Base-by-base conservation (phyloP, 192 early-diverging fungal species). In the Blastocladiella britannica region DNA sequence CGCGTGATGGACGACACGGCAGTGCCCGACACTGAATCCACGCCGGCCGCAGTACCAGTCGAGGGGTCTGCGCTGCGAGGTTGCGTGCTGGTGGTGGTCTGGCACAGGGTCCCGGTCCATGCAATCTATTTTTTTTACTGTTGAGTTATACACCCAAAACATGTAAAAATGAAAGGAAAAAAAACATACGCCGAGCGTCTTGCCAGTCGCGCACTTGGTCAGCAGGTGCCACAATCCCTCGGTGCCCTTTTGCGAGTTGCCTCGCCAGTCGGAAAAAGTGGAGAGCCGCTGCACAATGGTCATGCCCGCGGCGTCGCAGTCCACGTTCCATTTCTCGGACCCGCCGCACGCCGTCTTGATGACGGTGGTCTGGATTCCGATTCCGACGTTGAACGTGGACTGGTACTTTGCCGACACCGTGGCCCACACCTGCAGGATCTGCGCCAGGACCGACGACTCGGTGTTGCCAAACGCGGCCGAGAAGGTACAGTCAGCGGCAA, bases 151-250 rank as follows among this genome's bases (percentile, higher is more conserved):
- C n/a, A n/a, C n/a, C n/a, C n/a, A n/a, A n/a, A n/a, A n/a, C n/a
- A n/a, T n/a, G n/a, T n/a, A n/a, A n/a, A n/a, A n/a, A n/a, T n/a
- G n/a, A n/a, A n/a, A n/a, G n/a, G n/a, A n/a, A n/a, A n/a, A n/a
- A n/a, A n/a, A n/a, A n/a, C n/a, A n/a, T n/a, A n/a, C n/a, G n/a
- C 91, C 88, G 6, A 93, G 85, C 53, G 85, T 76, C 2, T 81
- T 64, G 51, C 85, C 85, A n/a, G 86, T 75, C 27, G 65, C 72
- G 56, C 82, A 84, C 55, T 75, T 72, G 8, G 90, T 91, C 88
- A 95, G 83, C 58, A 93, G 67, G 64, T 93, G 90, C 90, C 92
- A 96, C 52, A 96, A 68, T 6, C 87, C 89, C 2, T 78, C 75
- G 7, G 81, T 75, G 66, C 91, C 89, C 66, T 92, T 89, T n/a